These are phyloP conservation scores for Cucumis sativus DNA, from an alignment of 306 rosid species.

Conservation along the genomic window Cucumber_9930_V3 NC_026657.2:10452501-10453000, in stretches of 20 bases:
- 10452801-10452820: not conserved
- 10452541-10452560: not conserved
- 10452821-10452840: not conserved
- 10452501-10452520: not conserved
- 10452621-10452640: not conserved
- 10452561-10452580: not conserved
- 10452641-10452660: not conserved
- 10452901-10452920: not conserved
- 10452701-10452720: not conserved
- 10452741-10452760: constrained; percentile 8
- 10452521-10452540: not conserved
- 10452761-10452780: not conserved
- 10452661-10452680: not conserved
- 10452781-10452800: constrained; percentile 2
- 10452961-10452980: not conserved
- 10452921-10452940: no score
- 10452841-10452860: not conserved
- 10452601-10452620: not conserved
- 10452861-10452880: not conserved
- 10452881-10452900: not conserved
- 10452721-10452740: constrained; percentile 10
- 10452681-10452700: not conserved
- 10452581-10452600: not conserved
- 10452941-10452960: constrained; percentile 1
- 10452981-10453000: not conserved